Base-by-base conservation (phyloP, 2,329 filamentous ascomycete species). In the Botryotinia convoluta region DNA sequence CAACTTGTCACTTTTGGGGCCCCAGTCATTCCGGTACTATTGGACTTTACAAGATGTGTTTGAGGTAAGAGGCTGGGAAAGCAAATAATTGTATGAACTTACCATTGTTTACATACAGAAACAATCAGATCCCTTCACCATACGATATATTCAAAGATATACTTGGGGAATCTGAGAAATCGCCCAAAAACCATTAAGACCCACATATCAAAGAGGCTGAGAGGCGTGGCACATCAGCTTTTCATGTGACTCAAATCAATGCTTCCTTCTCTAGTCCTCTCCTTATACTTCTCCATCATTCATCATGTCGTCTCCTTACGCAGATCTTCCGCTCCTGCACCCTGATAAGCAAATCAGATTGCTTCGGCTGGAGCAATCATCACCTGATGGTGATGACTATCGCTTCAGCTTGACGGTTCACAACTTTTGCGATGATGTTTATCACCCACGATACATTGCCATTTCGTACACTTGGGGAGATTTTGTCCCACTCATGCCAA, bases 401-500 rank as follows among this genome's bases (percentile, higher is more conserved):
- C 14, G 20, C 26, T 69, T 69, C 65, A 69, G 48, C 35, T 32
- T 69, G 48, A n/a, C 65, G 10, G 65, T 57, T 12, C 65, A 69
- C 37, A n/a, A 69, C 10, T 69, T 69, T 32, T 37, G 14, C 37
- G 48, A 69, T 29, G 65, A 32, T 32, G n/a, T 26, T 1, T 18
- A 29, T 32, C 65, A 29, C 10, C 65, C 65, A 42, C 14, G 39
- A 3, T 70, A 70, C 26, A 37, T 63, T 48, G 68, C 68, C 44
- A 60, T 70, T 14, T 70, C 68, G 22, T 70, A 70, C 22, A 61
- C 68, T 22, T 70, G 68, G 68, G 68, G 68, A 8, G 44, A 35
- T n/a, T 6, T 29, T 4, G 54, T 35, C 26, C 68, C 68, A 20
- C 54, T n/a, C 8, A 51, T 69, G 18, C n/a, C 65, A 14, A 57